Percentiles rank a stretch among this genome's conserved stretches.
These are phyloP conservation scores for Ustilago loliicola DNA, from an alignment of 1,284 basidiomycete genomes.

Conservation along the genomic window DNA sequence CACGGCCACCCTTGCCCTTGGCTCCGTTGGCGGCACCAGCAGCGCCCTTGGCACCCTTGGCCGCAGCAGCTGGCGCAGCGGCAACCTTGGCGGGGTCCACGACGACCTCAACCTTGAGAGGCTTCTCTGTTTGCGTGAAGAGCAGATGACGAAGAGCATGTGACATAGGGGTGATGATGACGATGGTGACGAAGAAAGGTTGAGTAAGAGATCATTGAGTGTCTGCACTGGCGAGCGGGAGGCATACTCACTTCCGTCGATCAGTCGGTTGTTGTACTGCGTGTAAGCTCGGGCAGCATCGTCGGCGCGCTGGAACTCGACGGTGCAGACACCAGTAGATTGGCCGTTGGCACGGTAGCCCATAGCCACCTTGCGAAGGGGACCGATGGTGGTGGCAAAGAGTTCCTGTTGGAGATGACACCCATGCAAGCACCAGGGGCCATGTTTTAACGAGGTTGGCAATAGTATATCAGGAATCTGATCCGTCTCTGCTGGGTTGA, in stretches of 20 bases:
- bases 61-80: conserved; percentile 40
- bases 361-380: conserved; percentile 84
- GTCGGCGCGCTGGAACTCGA: conserved; percentile 87
- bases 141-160: background rate
- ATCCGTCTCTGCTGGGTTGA: background rate
- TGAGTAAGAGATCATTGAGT: background rate
- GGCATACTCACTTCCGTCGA: conserved; percentile 89
- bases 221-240: background rate
- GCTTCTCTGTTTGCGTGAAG: conserved; percentile 75
- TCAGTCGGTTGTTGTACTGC: conserved; percentile 97
- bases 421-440: background rate
- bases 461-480: conserved; percentile 3
- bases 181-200: conserved; percentile 47
- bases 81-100: conserved; percentile 82
- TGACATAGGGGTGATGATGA: background rate
- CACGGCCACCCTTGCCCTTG: conserved; percentile 40
- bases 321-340: conserved; percentile 89
- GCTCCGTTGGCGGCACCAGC: conserved; percentile 34
- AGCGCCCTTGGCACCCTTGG: conserved; percentile 41
- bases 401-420: conserved; percentile 77
- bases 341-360: conserved; percentile 87
- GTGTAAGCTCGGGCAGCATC: conserved; percentile 92
- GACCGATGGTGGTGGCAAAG: conserved; percentile 90
- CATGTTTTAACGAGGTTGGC: background rate
- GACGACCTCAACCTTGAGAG: conserved; percentile 98